These are phyloP conservation scores for Linaria vulgaris DNA, from an alignment of 257 asterid species.

Conservation along the genomic window DNA sequence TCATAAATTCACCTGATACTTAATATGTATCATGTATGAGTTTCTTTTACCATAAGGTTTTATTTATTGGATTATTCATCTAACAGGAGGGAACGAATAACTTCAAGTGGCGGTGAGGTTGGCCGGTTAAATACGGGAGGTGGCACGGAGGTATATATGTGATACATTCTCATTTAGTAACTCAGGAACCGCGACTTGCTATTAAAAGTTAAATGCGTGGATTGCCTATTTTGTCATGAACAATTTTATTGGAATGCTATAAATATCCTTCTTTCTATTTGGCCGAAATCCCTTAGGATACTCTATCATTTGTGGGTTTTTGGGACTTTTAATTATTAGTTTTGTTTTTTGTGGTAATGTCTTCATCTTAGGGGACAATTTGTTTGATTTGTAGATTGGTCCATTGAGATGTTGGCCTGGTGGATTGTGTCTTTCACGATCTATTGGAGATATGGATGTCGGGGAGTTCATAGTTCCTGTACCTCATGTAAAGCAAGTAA, in stretches of 20 bases:
- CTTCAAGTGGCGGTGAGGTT: slow-evolving; percentile 80
- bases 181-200: background rate
- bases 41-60: slow-evolving; percentile 17
- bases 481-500: slow-evolving; percentile 97
- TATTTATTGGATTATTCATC: slow-evolving; percentile 22
- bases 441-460: slow-evolving; percentile 98
- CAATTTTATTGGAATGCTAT: background rate
- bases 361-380: slow-evolving; percentile 20
- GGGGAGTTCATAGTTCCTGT: slow-evolving; percentile 97
- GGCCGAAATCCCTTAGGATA: background rate
- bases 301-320: background rate
- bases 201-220: background rate
- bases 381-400: slow-evolving; percentile 69
- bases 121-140: slow-evolving; percentile 83
- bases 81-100: slow-evolving; percentile 73
- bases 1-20: slow-evolving; percentile 1
- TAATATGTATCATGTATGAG: background rate
- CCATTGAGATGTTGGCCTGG: slow-evolving; percentile 99
- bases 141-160: slow-evolving; percentile 60
- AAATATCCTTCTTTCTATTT: background rate
- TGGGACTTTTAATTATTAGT: background rate
- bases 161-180: background rate
- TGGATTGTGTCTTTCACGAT: slow-evolving; percentile 94
- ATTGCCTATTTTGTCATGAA: background rate
- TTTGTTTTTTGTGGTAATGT: background rate